phyloP scores from a whole-genome alignment of 352 stramenopile genomes.

The Phytophthora pisi region DNA sequence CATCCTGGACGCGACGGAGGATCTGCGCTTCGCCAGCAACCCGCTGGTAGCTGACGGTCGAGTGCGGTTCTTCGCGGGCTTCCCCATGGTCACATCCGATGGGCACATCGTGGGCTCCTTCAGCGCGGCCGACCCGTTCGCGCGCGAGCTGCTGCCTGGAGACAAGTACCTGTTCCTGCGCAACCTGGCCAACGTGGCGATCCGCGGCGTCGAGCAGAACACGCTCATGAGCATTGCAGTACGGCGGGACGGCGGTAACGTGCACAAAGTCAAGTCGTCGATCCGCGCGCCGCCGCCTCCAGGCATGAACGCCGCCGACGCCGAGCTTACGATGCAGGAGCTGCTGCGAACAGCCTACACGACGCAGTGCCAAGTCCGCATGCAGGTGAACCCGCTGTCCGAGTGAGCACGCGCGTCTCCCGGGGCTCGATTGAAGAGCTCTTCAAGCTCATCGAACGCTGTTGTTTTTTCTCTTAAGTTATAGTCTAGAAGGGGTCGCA shows the following conservation, averaged over 20 bases:
- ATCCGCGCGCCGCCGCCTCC: conserved; percentile 50
- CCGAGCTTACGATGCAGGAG: conserved; percentile 84
- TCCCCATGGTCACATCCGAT: conserved; percentile 76
- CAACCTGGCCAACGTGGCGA: conserved; percentile 79
- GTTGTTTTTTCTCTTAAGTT: conserved; percentile 44
- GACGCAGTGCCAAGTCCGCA: conserved; percentile 81
- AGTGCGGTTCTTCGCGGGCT: conserved; percentile 84
- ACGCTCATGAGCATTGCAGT: conserved; percentile 51
- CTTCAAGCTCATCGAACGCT: background rate
- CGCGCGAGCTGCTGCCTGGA: conserved; percentile 70
- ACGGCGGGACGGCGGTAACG: conserved; percentile 25
- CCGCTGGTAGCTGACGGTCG: conserved; percentile 76
- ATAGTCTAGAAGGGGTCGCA: conserved; percentile 19
- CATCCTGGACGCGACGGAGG: conserved; percentile 79
- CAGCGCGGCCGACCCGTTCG: conserved; percentile 77
- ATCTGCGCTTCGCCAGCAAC: conserved; percentile 83
- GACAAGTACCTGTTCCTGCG: conserved; percentile 87
- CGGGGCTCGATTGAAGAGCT: conserved; percentile 33
- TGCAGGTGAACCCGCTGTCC: conserved; percentile 74
- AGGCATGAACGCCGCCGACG: conserved; percentile 68
- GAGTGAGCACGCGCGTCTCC: conserved; percentile 15
- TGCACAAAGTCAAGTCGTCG: conserved; percentile 36
- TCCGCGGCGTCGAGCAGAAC: conserved; percentile 84
- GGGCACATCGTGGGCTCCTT: conserved; percentile 74
- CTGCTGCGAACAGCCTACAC: conserved; percentile 83